Conservation (phyloP, 257 asterid species). For the Plantago major region DNA sequence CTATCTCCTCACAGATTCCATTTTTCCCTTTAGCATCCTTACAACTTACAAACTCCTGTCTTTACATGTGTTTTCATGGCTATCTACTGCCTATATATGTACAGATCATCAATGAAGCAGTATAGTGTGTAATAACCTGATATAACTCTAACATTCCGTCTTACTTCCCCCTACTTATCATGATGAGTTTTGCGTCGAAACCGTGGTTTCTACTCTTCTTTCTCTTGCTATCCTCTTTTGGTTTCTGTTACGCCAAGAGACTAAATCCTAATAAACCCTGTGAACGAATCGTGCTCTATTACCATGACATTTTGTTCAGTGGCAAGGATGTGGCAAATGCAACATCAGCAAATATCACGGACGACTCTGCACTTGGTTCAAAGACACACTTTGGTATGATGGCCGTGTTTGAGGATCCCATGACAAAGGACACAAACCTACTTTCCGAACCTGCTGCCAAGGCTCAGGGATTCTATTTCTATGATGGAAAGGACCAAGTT, state of each 20-base stretch:
- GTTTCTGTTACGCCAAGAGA: conserved; percentile 12
- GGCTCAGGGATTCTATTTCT: conserved; percentile 63
- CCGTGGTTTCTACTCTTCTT: conserved; percentile 13
- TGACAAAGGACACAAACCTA: conserved; percentile 40
- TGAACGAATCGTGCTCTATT: conserved; percentile 46
- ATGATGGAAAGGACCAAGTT: conserved; percentile 33
- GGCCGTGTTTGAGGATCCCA: conserved; percentile 57
- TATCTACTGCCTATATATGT: background rate
- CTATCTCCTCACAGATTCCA: background rate
- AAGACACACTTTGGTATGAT: conserved; percentile 33
- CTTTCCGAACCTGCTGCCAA: conserved; percentile 40
- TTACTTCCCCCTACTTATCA: background rate
- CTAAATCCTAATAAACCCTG: conserved; percentile 37
- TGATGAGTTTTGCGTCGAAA: conserved; percentile 11
- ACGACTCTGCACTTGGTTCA: conserved; percentile 24
- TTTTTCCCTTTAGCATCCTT: background rate
- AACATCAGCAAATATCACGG: conserved; percentile 38
- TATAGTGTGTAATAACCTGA: no score
- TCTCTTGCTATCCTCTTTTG: conserved; percentile 8
- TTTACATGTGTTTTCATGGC: no score
- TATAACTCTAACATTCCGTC: background rate
- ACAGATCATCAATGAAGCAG: no score
- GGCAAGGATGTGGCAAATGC: conserved; percentile 50
- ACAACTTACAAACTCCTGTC: background rate
- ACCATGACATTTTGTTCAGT: conserved; percentile 56